Base-by-base conservation (phyloP, 257 asterid genomes). In the Plantago elongata region DNA sequence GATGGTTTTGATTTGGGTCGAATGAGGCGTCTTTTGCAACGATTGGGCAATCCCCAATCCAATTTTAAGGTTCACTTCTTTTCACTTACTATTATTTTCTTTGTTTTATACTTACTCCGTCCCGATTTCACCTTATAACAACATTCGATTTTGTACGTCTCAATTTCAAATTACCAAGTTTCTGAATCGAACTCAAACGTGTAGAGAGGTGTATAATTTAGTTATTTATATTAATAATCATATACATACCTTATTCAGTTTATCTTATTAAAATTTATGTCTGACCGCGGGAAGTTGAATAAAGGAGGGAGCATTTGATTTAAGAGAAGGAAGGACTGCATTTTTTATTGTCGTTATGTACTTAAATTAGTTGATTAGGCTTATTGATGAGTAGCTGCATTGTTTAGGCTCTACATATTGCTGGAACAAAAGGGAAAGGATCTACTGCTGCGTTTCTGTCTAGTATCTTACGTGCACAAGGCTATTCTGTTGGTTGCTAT, bases 401-500 rank as follows among this genome's bases (percentile, higher is more conserved):
- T 66, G 73, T 48, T 70, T 40, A 68, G 40, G 40, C 40, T 34
- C 5, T 34, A 34, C 40, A 34, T 34, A 34, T 34, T 34, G 88
- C 96, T 74, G 97, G 97, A 55, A 92, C 99, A 43, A 92, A 92
- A 78, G 99, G 99, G 48, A 92, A 92, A 80, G 99, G 97, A 65
- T 92, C 99, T 11, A 86, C 99, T 56, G 95, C 96, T 72, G 84
- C 94, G 15, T 92, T 83, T 71, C 79, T 92, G 57, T 86, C 99
- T 45, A 74, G 85, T 74, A 89, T 92, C 68, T 72, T 92, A 71
- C 79, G 95, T 52, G 95, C 95, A 42, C 84, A 83, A 74, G 97
- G 97, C 44, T 92, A 92, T 72, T 81, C 91, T 57, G 96, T 92
- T 66, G 97, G 96, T 67, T 84, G 97, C 78, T 92, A 92, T 67